phyloP scores from a whole-genome alignment of 2,329 filamentous ascomycete species.

The Leptographium flavum region DNA sequence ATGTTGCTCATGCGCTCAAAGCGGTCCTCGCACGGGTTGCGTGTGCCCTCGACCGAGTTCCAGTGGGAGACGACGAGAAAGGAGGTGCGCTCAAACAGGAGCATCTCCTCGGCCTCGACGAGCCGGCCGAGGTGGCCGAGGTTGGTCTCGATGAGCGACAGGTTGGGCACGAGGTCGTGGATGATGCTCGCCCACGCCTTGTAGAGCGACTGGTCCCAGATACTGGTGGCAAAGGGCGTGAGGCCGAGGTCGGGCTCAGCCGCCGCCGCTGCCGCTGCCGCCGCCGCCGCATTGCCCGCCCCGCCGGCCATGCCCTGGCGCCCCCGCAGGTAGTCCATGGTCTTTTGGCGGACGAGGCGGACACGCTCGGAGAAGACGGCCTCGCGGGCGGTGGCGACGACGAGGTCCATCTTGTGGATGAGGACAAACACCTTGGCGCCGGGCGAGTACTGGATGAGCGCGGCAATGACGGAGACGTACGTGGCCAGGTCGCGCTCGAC shows the following conservation, averaged over 20 bases:
- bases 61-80: conserved; percentile 95
- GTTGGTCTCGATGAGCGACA: conserved; percentile 75
- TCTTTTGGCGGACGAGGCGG: conserved; percentile 61
- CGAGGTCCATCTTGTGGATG: conserved; percentile 97
- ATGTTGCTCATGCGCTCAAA: conserved; percentile 93
- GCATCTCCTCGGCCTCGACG: conserved; percentile 83
- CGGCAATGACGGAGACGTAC: conserved; percentile 80
- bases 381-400: conserved; percentile 65
- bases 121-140: conserved; percentile 69
- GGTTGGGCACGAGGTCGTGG: conserved; percentile 92
- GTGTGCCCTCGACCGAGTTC: conserved; percentile 56
- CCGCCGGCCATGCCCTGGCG: conserved; percentile 15
- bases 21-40: conserved; percentile 82
- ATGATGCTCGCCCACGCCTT: conserved; percentile 98
- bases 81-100: conserved; percentile 88
- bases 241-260: conserved; percentile 42
- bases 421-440: conserved; percentile 81
- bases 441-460: conserved; percentile 71
- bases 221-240: conserved; percentile 85
- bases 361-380: conserved; percentile 76
- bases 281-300: not conserved
- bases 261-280: conserved; percentile 15
- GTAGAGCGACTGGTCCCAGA: conserved; percentile 97
- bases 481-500: conserved; percentile 86
- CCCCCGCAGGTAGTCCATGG: conserved; percentile 35